A percentile compares a stretch with the other conserved stretches of the same genome.
phyloP scores from a whole-genome alignment of 2,329 filamentous ascomycete species.

The Talaromyces marneffei region DNA sequence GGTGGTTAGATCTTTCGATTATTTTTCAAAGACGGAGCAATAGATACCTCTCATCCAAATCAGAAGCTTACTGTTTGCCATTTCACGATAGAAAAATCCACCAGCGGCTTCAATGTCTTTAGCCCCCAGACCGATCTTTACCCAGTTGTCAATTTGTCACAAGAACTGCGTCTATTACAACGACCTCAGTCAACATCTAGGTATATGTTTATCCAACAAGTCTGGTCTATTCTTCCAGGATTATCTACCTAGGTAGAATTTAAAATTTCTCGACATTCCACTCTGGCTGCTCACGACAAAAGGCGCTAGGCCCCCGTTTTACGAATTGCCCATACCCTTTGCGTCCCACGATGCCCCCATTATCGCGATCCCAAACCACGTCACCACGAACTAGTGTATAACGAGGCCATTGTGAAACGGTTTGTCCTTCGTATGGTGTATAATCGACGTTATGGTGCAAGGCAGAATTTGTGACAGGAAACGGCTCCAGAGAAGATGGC shows the following conservation, averaged over 20 bases:
- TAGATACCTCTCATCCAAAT: background rate
- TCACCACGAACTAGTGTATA: slow-evolving; percentile 31
- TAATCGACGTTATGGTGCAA: slow-evolving; percentile 35
- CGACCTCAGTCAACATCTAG: background rate
- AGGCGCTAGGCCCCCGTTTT: slow-evolving; percentile 1
- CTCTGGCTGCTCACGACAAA: background rate
- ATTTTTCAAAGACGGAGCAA: background rate
- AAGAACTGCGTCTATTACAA: background rate
- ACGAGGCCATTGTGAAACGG: slow-evolving; percentile 31
- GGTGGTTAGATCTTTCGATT: background rate
- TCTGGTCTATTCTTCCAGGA: background rate
- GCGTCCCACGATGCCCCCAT: slow-evolving; percentile 14
- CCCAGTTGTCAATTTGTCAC: too few species aligned
- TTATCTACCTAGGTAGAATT: background rate
- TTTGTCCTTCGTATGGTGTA: slow-evolving; percentile 31
- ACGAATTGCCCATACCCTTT: slow-evolving; percentile 12
- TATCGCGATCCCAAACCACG: slow-evolving; percentile 28
- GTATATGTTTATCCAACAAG: background rate
- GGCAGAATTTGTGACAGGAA: slow-evolving; percentile 30
- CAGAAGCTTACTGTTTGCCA: background rate
- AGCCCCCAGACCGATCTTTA: background rate
- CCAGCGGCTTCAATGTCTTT: background rate
- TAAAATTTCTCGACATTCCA: background rate
- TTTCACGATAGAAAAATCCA: background rate
- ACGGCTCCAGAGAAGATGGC: slow-evolving; percentile 14